Percentiles rank a stretch among this genome's conserved stretches.
Conservation (phyloP, 2,329 filamentous ascomycete species). For the Aspergillus candidus region DNA sequence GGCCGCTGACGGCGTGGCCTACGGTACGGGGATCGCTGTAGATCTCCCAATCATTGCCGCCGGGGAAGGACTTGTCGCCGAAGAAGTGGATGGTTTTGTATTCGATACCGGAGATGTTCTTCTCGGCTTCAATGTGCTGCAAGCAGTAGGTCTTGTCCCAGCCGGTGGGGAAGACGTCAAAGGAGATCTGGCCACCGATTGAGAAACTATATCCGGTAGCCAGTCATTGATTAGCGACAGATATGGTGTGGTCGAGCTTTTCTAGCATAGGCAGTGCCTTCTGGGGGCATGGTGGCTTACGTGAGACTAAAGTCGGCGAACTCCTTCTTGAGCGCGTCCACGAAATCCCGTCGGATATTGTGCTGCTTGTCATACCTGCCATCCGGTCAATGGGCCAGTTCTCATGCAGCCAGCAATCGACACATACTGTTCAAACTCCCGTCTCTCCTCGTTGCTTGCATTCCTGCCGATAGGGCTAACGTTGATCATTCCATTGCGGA, state of each 20-base stretch:
- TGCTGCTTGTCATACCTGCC: conserved; percentile 65
- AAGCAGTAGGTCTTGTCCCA: conserved; percentile 99
- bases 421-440: conserved; percentile 63
- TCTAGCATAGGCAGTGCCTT: too few species aligned
- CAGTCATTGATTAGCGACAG: not conserved
- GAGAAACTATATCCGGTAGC: conserved; percentile 58
- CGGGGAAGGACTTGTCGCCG: conserved; percentile 86
- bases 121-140: conserved; percentile 75
- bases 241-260: not conserved
- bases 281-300: conserved; percentile 46
- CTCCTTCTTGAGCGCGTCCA: conserved; percentile 67
- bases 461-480: conserved; percentile 67
- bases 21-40: conserved; percentile 73
- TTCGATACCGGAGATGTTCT: conserved; percentile 54
- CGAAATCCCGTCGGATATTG: conserved; percentile 69
- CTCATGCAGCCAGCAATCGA: not conserved
- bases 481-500: conserved; percentile 62
- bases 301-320: conserved; percentile 82
- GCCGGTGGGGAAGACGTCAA: conserved; percentile 92
- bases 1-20: conserved; percentile 75
- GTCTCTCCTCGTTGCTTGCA: conserved; percentile 70
- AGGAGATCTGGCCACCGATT: conserved; percentile 95
- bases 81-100: conserved; percentile 96
- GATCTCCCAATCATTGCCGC: conserved; percentile 96
- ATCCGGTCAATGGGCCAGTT: conserved; percentile 7